Percentiles rank a stretch among this genome's conserved stretches.
Conservation (phyloP, 1,139 yeast genomes). For the Geotrichum macrosporum region DNA sequence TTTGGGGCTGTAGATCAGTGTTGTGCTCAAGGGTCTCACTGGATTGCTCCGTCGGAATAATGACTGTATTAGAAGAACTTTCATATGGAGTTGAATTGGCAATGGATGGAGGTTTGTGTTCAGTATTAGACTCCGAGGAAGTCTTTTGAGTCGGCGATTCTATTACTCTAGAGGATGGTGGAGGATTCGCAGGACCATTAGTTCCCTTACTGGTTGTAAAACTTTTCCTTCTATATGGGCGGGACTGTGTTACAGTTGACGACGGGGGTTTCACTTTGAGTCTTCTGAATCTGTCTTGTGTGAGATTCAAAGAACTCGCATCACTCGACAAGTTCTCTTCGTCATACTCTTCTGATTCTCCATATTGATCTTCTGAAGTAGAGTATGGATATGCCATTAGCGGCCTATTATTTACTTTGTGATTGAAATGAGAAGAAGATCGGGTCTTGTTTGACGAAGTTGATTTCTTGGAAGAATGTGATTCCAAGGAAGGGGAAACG, state of each 20-base stretch:
- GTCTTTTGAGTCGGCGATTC: too few species aligned
- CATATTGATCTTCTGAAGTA: conserved; percentile 15
- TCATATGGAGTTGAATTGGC: background rate
- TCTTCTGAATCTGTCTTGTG: background rate
- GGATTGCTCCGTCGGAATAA: too few species aligned
- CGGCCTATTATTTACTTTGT: background rate
- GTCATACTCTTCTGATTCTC: conserved; percentile 12
- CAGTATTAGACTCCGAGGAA: too few species aligned
- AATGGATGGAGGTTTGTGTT: background rate
- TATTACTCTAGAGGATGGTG: too few species aligned
- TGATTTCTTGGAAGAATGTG: background rate
- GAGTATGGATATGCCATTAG: background rate
- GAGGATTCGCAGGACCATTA: too few species aligned
- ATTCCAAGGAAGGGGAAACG: background rate
- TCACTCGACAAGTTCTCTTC: conserved; percentile 17
- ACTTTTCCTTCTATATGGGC: conserved; percentile 4
- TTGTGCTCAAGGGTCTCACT: too few species aligned
- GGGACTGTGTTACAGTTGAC: conserved; percentile 2
- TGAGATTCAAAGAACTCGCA: conserved; percentile 6
- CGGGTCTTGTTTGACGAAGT: background rate
- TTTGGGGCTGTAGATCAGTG: background rate
- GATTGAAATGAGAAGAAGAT: too few species aligned
- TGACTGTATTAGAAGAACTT: background rate
- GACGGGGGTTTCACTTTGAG: too few species aligned
- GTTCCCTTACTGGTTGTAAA: conserved; percentile 2